Evolutionary conservation across 441 rosid genomes (phyloP).

Genomic region (Codiaeum variegatum): DNA sequence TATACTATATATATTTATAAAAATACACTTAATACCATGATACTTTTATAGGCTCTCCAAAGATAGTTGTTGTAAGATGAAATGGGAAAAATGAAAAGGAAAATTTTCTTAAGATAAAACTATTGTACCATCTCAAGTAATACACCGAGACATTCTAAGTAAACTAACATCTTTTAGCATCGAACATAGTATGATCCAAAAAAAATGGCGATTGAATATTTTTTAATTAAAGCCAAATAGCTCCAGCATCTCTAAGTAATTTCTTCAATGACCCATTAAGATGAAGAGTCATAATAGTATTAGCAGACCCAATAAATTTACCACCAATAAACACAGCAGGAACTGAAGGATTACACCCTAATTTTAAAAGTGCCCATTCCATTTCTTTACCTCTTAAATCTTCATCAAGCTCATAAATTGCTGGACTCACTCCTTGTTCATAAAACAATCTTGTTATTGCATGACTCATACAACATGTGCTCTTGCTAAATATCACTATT

Average conservation of each 20-base stretch:
- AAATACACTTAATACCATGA: too few relatives aligned
- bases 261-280: slow-evolving; percentile 77
- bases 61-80: too few relatives aligned
- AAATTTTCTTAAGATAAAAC: too few relatives aligned
- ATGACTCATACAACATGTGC: slow-evolving; percentile 77
- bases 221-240: slow-evolving; percentile 62
- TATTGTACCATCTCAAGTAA: too few relatives aligned
- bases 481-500: slow-evolving; percentile 40
- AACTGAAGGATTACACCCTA: slow-evolving; percentile 73
- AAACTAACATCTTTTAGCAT: too few relatives aligned
- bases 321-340: slow-evolving; percentile 86
- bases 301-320: slow-evolving; percentile 66
- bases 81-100: too few relatives aligned
- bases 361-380: slow-evolving; percentile 63
- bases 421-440: slow-evolving; percentile 87
- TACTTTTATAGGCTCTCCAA: too few relatives aligned
- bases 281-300: slow-evolving; percentile 81
- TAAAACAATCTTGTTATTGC: slow-evolving; percentile 80
- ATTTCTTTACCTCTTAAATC: slow-evolving; percentile 69
- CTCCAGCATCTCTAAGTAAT: slow-evolving; percentile 78
- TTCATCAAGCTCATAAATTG: slow-evolving; percentile 67
- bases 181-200: too few relatives aligned
- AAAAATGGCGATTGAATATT: too few relatives aligned
- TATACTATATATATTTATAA: too few relatives aligned
- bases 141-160: too few relatives aligned